Evolutionary conservation across 192 early-diverging fungal species (phyloP).

Genomic region (Obelidium mucronatum): DNA sequence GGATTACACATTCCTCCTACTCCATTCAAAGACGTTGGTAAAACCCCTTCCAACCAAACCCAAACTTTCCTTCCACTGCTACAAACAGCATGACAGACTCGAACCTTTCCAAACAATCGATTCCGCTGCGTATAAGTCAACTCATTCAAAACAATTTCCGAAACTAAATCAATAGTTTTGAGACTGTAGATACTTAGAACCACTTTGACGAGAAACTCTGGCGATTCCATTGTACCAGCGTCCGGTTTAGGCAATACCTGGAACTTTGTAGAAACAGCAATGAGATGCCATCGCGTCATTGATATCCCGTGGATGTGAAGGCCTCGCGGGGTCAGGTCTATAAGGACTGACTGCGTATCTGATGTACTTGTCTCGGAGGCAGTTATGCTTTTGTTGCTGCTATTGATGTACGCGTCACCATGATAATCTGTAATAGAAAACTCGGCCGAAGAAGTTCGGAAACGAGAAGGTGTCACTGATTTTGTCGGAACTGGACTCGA

Average conservation of each 20-base stretch:
- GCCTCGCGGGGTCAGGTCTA: background rate
- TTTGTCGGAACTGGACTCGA: background rate
- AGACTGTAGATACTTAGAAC: background rate
- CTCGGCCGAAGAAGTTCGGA: background rate
- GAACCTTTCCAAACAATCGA: background rate
- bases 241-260: background rate
- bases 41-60: background rate
- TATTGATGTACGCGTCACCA: too few species aligned
- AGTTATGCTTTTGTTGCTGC: too few species aligned
- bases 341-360: too few species aligned
- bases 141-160: background rate
- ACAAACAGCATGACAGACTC: background rate
- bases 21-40: too few species aligned
- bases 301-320: background rate
- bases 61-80: background rate
- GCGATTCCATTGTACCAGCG: background rate
- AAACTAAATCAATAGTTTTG: background rate
- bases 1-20: background rate
- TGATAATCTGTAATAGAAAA: background rate
- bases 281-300: background rate
- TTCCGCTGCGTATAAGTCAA: background rate
- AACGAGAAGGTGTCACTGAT: background rate
- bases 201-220: background rate
- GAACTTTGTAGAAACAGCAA: background rate
- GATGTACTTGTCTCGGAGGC: too few species aligned